These are phyloP conservation scores for Leersia perrieri DNA, from an alignment of 176 grass and related monocot species.

Conservation along the genomic window DNA sequence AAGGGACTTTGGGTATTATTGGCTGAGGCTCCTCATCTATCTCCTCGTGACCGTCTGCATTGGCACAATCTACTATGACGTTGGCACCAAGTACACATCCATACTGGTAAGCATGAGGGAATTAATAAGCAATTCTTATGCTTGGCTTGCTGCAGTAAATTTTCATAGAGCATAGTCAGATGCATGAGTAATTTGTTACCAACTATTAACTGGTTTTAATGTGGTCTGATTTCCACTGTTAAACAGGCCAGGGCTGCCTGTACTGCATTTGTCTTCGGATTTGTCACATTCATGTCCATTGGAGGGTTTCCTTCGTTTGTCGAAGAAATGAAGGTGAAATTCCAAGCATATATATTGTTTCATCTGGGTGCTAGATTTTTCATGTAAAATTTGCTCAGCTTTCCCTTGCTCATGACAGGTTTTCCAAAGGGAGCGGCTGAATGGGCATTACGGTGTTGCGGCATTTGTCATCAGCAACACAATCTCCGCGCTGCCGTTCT, in stretches of 20 bases:
- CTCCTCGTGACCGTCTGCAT: slow-evolving; percentile 94
- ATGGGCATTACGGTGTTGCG: slow-evolving; percentile 89
- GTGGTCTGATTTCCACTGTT: slow-evolving; percentile 12
- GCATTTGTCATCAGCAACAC: slow-evolving; percentile 96
- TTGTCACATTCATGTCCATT: slow-evolving; percentile 99
- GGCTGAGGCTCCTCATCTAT: slow-evolving; percentile 92
- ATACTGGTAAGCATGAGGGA: slow-evolving; percentile 63
- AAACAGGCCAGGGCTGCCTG: slow-evolving; percentile 77
- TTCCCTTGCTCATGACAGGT: slow-evolving; percentile 41
- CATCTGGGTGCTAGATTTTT: neutral
- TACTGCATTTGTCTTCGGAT: slow-evolving; percentile 87
- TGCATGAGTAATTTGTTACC: neutral
- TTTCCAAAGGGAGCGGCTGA: slow-evolving; percentile 92
- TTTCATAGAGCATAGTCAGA: neutral
- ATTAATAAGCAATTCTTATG: neutral
- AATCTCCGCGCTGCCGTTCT: slow-evolving; percentile 82
- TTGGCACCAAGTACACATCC: slow-evolving; percentile 86
- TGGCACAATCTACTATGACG: slow-evolving; percentile 90
- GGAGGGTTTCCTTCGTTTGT: slow-evolving; percentile 99
- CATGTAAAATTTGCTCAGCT: slow-evolving; percentile 21
- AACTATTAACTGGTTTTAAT: neutral
- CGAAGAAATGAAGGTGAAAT: slow-evolving; percentile 98
- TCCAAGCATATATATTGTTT: neutral
- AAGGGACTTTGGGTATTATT: slow-evolving; percentile 95
- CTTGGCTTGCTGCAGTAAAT: neutral